Base-by-base conservation (phyloP, 257 asterid genomes). In the Euphrasia confusa region DNA sequence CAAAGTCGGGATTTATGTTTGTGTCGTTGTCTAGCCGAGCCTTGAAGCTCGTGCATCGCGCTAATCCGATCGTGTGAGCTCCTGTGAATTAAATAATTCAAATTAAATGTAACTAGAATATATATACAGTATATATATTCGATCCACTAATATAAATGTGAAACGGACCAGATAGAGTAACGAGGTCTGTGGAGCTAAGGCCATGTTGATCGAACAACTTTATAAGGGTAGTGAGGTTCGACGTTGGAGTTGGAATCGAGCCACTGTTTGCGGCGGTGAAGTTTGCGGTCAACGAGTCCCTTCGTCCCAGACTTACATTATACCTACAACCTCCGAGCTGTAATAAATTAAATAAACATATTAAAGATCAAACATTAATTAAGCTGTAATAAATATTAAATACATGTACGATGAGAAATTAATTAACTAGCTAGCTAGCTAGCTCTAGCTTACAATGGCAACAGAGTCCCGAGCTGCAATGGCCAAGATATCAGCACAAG, bases 21-120 rank as follows among this genome's bases (percentile, higher is more conserved):
- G 74, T 44, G 1, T 81, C 88, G 14, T 81, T 81, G 74, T 80
- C 76, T 13, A 84, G 54, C 6, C 88, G 74, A 50, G 3, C 33
- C 60, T 77, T 63, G 72, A 84, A 81, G 0, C 27, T 24, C 2
- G 64, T 9, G 61, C 92, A 84, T 62, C 78, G 72, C 2, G 88
- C 88, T 60, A 71, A 76, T 1, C 92, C 92, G 21, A 81, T 79
- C 5, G 84, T 84, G 66, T 84, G 92, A 50, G 81, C 39, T n/a
- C 85, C 85, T 80, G 39, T 21, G 24, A 21, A 21, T 21, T 21
- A 21, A 21, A 0, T 21, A 21, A 21, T 21, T 21, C 24, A 21
- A 21, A 21, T 21, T 21, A 21, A 21, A 21, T 21, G 24, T 21
- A 21, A 21, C 24, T 21, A 21, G 24, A 21, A 21, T 21, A 21